phyloP scores from a whole-genome alignment of 768 basidiomycete genomes.

The Lactarius hengduanensis region DNA sequence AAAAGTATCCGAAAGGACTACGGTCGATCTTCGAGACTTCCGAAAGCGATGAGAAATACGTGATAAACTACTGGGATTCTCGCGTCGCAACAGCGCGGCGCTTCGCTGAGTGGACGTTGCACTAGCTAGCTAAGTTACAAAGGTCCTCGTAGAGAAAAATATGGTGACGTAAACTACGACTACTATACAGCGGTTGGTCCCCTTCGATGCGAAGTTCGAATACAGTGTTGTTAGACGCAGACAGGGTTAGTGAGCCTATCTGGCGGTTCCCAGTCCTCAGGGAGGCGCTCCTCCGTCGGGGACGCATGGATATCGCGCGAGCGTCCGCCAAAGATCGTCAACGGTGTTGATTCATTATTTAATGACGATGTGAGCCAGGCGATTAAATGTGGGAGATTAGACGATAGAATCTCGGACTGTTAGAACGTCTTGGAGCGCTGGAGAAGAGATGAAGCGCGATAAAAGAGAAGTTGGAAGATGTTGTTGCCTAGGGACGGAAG shows the following conservation, averaged over 20 bases:
- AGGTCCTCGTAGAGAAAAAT: background rate
- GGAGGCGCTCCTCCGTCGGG: slow-evolving; percentile 67
- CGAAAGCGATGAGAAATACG: no score
- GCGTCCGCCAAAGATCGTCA: slow-evolving; percentile 67
- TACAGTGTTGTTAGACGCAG: slow-evolving; percentile 47
- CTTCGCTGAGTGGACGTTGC: background rate
- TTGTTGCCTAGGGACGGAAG: no score
- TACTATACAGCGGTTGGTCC: slow-evolving; percentile 7
- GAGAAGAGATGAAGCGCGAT: no score
- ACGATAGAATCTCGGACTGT: no score
- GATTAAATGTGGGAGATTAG: slow-evolving; percentile 1
- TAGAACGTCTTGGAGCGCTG: no score
- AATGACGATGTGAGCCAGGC: background rate
- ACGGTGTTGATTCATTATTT: slow-evolving; percentile 56
- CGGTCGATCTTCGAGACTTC: no score
- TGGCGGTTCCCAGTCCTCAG: slow-evolving; percentile 67
- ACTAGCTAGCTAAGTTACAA: background rate
- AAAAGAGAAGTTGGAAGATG: no score
- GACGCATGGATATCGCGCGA: slow-evolving; percentile 52
- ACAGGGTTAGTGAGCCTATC: slow-evolving; percentile 55
- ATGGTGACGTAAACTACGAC: background rate
- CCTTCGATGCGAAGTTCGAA: slow-evolving; percentile 35
- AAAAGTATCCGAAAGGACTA: background rate
- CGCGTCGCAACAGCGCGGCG: background rate
- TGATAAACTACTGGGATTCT: no score